A percentile compares a stretch with the other conserved stretches of the same genome.
These are phyloP conservation scores for Quercus cerris DNA, from an alignment of 306 rosid species.

Conservation along the genomic window DNA sequence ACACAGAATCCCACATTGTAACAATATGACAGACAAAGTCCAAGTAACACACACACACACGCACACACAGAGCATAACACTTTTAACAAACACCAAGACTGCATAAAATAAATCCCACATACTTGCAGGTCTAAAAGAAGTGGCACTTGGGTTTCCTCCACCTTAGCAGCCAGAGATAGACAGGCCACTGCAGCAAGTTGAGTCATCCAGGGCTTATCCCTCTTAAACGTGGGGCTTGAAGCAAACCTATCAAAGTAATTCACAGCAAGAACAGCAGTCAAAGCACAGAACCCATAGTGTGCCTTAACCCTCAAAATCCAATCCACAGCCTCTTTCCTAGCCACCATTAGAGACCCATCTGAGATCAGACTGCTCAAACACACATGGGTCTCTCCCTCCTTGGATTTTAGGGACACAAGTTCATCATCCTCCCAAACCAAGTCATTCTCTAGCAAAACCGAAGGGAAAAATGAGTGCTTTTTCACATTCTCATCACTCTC, in stretches of 20 bases:
- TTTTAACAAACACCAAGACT: conserved; percentile 44
- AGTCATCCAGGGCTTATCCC: conserved; percentile 82
- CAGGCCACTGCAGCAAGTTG: conserved; percentile 82
- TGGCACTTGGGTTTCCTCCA: conserved; percentile 84
- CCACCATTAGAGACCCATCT: conserved; percentile 43
- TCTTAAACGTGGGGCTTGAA: conserved; percentile 47
- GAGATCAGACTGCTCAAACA: conserved; percentile 13
- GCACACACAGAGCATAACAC: conserved; percentile 12
- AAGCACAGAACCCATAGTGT: conserved; percentile 60
- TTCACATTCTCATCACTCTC: conserved; percentile 24
- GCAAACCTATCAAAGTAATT: conserved; percentile 89
- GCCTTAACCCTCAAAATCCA: conserved; percentile 69
- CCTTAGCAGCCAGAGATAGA: conserved; percentile 83
- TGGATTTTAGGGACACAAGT: conserved; percentile 55
- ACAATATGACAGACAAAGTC: neutral
- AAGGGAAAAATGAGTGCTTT: conserved; percentile 42
- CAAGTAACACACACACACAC: neutral
- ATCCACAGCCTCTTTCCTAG: conserved; percentile 54
- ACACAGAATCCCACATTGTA: conserved; percentile 8
- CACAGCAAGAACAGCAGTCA: conserved; percentile 77
- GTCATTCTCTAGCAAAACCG: conserved; percentile 44
- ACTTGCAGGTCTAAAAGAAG: conserved; percentile 84
- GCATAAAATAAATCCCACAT: conserved; percentile 23
- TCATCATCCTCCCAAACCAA: conserved; percentile 65
- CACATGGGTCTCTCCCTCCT: conserved; percentile 56